These are phyloP conservation scores for Aspergillus bombycis DNA, from an alignment of 2,329 filamentous ascomycete species.

Conservation along the genomic window DNA sequence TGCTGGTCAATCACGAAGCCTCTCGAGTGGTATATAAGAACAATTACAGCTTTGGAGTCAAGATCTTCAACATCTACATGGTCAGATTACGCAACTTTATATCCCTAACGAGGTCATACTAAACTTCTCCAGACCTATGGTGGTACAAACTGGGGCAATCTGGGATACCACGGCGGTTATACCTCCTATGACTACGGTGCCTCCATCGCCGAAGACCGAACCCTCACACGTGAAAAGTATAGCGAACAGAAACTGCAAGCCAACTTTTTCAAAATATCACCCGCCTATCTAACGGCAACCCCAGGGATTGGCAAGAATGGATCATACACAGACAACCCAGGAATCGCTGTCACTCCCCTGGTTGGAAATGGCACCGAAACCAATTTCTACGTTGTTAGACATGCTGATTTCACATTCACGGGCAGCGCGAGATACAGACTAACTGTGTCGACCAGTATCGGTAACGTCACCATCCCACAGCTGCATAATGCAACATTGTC, in stretches of 20 bases:
- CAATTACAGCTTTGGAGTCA: slow-evolving; percentile 65
- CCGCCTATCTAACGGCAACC: slow-evolving; percentile 65
- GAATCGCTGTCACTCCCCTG: background rate
- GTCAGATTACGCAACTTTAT: slow-evolving; percentile 25
- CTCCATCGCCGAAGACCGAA: slow-evolving; percentile 69
- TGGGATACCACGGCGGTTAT: slow-evolving; percentile 68
- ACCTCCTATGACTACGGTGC: slow-evolving; percentile 63
- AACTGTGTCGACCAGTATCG: background rate
- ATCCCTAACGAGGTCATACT: slow-evolving; percentile 24
- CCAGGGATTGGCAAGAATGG: slow-evolving; percentile 40
- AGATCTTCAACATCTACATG: slow-evolving; percentile 75
- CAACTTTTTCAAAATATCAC: slow-evolving; percentile 73
- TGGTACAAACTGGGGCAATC: slow-evolving; percentile 80
- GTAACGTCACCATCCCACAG: slow-evolving; percentile 5
- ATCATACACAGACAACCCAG: slow-evolving; percentile 4
- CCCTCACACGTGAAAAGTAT: slow-evolving; percentile 71
- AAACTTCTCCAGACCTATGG: slow-evolving; percentile 58
- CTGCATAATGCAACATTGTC: background rate
- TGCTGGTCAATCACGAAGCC: slow-evolving; percentile 2
- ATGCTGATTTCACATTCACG: slow-evolving; percentile 18
- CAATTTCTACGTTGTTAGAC: slow-evolving; percentile 11
- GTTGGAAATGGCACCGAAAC: background rate
- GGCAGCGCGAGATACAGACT: slow-evolving; percentile 1
- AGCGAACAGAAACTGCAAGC: slow-evolving; percentile 73
- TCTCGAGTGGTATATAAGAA: slow-evolving; percentile 74